A percentile compares a stretch with the other conserved stretches of the same genome.
Conservation (phyloP, 164 flowering plant species). For the Sextonia rubra region DNA sequence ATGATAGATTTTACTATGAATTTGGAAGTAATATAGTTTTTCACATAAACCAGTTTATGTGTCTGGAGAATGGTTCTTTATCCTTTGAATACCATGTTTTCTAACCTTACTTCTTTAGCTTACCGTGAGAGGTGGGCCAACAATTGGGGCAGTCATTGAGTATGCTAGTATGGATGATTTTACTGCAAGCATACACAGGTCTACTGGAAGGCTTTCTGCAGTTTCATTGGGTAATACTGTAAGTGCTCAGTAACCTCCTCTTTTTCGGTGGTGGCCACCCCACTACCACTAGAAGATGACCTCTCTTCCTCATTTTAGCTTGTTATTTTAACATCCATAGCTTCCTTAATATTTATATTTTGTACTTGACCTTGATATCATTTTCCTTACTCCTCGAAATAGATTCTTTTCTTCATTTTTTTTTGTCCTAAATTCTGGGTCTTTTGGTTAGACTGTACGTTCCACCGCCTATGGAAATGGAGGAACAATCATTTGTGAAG, state of each 20-base stretch:
- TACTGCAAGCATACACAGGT: conserved; percentile 41
- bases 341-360: background rate
- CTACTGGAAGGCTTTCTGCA: conserved; percentile 69
- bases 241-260: conserved; percentile 15
- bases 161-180: conserved; percentile 49
- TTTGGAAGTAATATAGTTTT: too few relatives aligned
- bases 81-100: background rate
- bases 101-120: conserved; percentile 33
- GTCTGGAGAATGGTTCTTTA: background rate
- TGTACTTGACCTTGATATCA: background rate
- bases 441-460: conserved; percentile 44
- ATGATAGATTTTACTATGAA: too few relatives aligned
- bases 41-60: background rate
- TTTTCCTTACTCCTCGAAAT: too few relatives aligned
- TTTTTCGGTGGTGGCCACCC: background rate
- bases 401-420: background rate
- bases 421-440: conserved; percentile 2
- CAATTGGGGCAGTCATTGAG: conserved; percentile 40
- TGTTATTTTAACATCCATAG: background rate
- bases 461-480: conserved; percentile 58
- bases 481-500: conserved; percentile 52
- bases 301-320: conserved; percentile 1
- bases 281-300: background rate
- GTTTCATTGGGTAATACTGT: conserved; percentile 74
- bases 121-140: conserved; percentile 80